Evolutionary conservation across 2,329 filamentous ascomycete species (phyloP).

Genomic region (Talaromyces sp.): DNA sequence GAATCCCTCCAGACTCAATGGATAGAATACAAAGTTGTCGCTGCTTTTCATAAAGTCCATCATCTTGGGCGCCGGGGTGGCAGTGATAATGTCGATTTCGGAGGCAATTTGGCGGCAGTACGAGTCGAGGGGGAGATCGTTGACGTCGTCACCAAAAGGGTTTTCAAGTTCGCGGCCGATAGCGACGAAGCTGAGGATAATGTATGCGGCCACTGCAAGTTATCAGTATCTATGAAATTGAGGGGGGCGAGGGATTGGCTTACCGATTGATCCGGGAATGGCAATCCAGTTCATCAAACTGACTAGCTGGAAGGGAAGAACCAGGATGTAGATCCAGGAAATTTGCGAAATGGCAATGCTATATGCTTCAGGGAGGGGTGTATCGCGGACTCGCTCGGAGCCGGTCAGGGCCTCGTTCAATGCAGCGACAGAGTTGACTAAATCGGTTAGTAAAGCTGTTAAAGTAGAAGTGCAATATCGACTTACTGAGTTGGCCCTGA

Average conservation of each 20-base stretch:
- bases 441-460: not conserved
- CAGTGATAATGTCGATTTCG: slow-evolving; percentile 72
- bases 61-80: slow-evolving; percentile 51
- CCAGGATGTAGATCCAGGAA: slow-evolving; percentile 77
- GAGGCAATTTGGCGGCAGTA: slow-evolving; percentile 72
- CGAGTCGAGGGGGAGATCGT: slow-evolving; percentile 71
- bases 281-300: slow-evolving; percentile 65
- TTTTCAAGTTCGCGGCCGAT: slow-evolving; percentile 84
- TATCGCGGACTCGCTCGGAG: slow-evolving; percentile 75
- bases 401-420: slow-evolving; percentile 71
- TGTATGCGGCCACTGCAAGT: slow-evolving; percentile 62
- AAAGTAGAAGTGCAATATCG: not conserved
- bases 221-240: not conserved
- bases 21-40: slow-evolving; percentile 38
- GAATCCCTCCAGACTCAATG: slow-evolving; percentile 46
- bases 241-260: slow-evolving; percentile 8
- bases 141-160: slow-evolving; percentile 79
- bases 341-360: slow-evolving; percentile 82
- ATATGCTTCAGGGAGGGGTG: slow-evolving; percentile 78
- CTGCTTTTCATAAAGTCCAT: slow-evolving; percentile 46
- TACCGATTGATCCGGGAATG: slow-evolving; percentile 68
- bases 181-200: slow-evolving; percentile 72
- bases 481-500: slow-evolving; percentile 38
- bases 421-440: slow-evolving; percentile 58
- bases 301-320: slow-evolving; percentile 78